Percentiles rank a stretch among this genome's conserved stretches.
phyloP scores from a whole-genome alignment of 1,284 basidiomycete species.

The Rhodotorula sp. region DNA sequence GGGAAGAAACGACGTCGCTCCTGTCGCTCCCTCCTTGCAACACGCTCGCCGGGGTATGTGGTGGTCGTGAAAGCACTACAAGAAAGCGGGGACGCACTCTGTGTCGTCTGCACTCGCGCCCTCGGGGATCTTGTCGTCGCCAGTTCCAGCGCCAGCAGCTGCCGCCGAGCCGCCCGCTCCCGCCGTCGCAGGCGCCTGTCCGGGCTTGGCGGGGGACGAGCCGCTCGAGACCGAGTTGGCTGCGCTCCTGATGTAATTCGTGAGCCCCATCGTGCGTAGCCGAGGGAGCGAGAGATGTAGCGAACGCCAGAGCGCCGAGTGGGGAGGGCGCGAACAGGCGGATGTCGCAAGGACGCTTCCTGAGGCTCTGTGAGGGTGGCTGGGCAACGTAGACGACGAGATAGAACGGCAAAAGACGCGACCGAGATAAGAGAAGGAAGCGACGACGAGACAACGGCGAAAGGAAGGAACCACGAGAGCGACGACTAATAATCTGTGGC shows the following conservation, averaged over 20 bases:
- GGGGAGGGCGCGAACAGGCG: too few relatives aligned
- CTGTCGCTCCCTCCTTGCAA: too few relatives aligned
- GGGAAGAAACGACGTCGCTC: background rate
- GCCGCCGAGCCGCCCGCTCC: background rate
- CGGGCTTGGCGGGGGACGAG: background rate
- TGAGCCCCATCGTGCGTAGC: slow-evolving; percentile 1
- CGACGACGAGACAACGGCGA: too few relatives aligned
- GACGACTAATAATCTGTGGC: too few relatives aligned
- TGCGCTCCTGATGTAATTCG: slow-evolving; percentile 3
- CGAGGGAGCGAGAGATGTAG: background rate
- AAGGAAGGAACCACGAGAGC: too few relatives aligned
- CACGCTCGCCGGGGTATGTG: background rate
- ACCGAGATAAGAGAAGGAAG: too few relatives aligned
- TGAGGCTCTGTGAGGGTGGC: too few relatives aligned
- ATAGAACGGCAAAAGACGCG: too few relatives aligned
- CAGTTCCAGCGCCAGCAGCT: background rate
- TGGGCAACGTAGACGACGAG: too few relatives aligned
- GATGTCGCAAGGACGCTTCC: too few relatives aligned
- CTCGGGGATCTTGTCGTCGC: slow-evolving; percentile 28
- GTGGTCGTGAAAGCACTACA: background rate
- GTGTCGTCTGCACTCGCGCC: slow-evolving; percentile 36
- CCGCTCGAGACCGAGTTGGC: background rate
- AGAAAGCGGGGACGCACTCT: slow-evolving; percentile 17
- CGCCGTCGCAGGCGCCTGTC: background rate
- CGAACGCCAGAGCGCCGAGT: too few relatives aligned